Base-by-base conservation (phyloP, 768 basidiomycete genomes). In the Tylopilus rubrobrunneus region DNA sequence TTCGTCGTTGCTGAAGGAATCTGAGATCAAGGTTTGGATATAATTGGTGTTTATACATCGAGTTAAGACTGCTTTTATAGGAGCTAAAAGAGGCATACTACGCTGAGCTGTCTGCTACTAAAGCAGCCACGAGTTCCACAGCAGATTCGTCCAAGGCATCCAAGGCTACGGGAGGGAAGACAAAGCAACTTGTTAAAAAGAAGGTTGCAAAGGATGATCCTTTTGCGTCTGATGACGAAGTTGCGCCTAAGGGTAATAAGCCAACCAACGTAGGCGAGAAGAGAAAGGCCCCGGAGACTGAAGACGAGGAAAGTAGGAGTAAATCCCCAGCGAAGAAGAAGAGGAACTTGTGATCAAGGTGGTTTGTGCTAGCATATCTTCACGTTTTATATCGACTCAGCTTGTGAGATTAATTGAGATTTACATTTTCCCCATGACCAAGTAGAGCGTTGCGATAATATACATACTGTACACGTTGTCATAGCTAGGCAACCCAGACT, bases 41-140 rank as follows among this genome's bases (percentile, higher is more conserved):
- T 17, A n/a, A 37, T 43, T 25, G 7, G 25, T 29, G 9, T 7
- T 4, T 27, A 12, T 45, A 29, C 21, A 40, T 47, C 25, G 2
- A 29, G 2, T 29, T 60, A 19, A 31, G 23, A 49, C 52, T 28
- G 27, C 17, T 47, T 3, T 25, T n/a, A 1, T 43, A 89, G 87
- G 78, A 75, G 45, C 70, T 89, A 37, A 86, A 80, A 68, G 82
- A 87, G 27, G 79, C 75, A 11, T 87, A 73, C 63, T 86, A 77
- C 58, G 65, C 78, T n/a, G 77, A 79, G 9, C 56, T 82, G 7
- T 62, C 67, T 48, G 58, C 69, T 28, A 62, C 65, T 10, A 76
- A 73, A 36, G 34, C 34, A 53, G 53, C 64, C 14, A 53, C 48
- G 31, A 56, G 53, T 25, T 47, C 63, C 7, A 61, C 68, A 48